These are phyloP conservation scores for Scleromitrula shiraiana DNA, from an alignment of 2,329 filamentous ascomycete species.

Conservation along the genomic window DNA sequence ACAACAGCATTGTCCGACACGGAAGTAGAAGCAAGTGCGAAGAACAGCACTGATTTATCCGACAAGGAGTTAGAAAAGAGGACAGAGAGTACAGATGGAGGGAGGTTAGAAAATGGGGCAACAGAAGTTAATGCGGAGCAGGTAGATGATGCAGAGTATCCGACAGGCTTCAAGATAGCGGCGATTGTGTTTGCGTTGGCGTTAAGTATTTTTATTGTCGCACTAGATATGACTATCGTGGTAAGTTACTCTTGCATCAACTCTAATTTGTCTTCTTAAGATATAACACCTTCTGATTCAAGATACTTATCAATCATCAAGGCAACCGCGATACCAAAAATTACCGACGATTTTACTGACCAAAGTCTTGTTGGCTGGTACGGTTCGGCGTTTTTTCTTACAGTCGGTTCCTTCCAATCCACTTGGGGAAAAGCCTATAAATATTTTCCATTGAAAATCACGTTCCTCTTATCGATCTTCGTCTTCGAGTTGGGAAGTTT, in stretches of 20 bases:
- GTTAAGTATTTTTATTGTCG: constrained; percentile 40
- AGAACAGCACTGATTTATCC: no score
- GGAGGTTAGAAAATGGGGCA: constrained; percentile 6
- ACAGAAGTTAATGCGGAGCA: not conserved
- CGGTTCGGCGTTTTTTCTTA: constrained; percentile 46
- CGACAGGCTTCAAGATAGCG: constrained; percentile 22
- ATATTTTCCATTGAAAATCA: constrained; percentile 29
- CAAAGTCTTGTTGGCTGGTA: constrained; percentile 48
- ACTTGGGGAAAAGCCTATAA: constrained; percentile 30
- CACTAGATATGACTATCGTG: constrained; percentile 43
- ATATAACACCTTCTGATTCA: not conserved
- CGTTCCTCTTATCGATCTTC: constrained; percentile 28
- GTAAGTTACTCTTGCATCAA: not conserved
- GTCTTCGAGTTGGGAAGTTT: constrained; percentile 33
- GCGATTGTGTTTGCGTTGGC: constrained; percentile 41
- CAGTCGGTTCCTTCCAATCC: constrained; percentile 32
- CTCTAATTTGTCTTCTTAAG: not conserved
- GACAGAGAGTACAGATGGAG: constrained; percentile 15
- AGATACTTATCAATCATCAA: not conserved
- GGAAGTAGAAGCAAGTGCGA: no score
- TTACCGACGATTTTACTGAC: constrained; percentile 44
- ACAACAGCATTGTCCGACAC: no score
- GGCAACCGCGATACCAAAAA: constrained; percentile 48
- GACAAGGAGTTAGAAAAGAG: constrained; percentile 17
- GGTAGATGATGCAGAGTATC: constrained; percentile 22